Evolutionary conservation across 2,329 filamentous ascomycete species (phyloP).

Genomic region (Lasiodiplodia citricola): DNA sequence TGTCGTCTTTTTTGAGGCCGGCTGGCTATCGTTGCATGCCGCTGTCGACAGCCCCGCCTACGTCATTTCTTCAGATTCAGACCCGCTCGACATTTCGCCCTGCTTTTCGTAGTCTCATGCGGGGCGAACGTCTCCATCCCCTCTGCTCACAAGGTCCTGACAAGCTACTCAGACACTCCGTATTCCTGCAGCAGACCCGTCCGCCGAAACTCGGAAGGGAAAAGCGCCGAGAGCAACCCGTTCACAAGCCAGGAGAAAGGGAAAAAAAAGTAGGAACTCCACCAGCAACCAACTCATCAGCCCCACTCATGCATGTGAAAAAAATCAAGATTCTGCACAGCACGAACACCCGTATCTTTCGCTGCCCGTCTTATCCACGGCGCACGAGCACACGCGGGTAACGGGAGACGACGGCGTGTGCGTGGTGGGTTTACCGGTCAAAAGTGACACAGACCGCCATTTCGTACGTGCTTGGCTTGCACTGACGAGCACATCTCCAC

Average conservation of each 20-base stretch:
- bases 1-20: not conserved
- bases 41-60: too few relatives aligned
- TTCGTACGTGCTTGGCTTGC: not conserved
- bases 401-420: not conserved
- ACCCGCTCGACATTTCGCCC: too few relatives aligned
- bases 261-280: not conserved
- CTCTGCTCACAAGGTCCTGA: too few relatives aligned
- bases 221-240: not conserved
- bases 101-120: too few relatives aligned
- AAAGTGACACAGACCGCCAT: constrained; percentile 2
- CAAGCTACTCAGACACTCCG: not conserved
- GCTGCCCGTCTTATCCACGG: not conserved
- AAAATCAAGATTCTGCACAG: not conserved
- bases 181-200: not conserved
- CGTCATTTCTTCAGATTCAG: too few relatives aligned
- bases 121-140: too few relatives aligned
- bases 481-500: not conserved
- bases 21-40: too few relatives aligned
- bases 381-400: not conserved
- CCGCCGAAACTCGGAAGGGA: not conserved
- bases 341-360: not conserved
- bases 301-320: not conserved
- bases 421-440: not conserved
- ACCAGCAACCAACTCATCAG: not conserved
- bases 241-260: not conserved